A percentile compares a stretch with the other conserved stretches of the same genome.
Evolutionary conservation across 2,329 filamentous ascomycete species (phyloP).

Genomic region (Corynespora cassiicola): DNA sequence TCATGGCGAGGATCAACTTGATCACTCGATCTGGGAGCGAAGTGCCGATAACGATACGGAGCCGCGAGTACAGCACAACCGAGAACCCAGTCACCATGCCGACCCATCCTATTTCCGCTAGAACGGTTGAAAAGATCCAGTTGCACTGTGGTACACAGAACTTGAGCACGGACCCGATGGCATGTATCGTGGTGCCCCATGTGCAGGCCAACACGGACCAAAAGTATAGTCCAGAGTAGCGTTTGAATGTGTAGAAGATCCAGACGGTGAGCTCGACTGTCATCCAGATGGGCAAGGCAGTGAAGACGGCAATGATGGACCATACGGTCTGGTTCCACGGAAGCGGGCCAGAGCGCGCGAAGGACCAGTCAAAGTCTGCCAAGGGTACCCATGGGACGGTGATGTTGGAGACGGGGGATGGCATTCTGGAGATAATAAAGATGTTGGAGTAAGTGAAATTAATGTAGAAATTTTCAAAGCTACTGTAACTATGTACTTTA

Average conservation of each 20-base stretch:
- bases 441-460: too few species aligned
- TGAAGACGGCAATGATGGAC: conserved; percentile 5
- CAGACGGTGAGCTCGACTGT: conserved; percentile 3
- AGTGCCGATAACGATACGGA: conserved; percentile 63
- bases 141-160: conserved; percentile 34
- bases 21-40: conserved; percentile 52
- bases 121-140: conserved; percentile 20
- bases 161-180: conserved; percentile 50
- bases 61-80: conserved; percentile 64
- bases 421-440: not conserved
- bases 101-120: conserved; percentile 58
- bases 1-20: conserved; percentile 58
- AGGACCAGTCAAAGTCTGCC: conserved; percentile 11
- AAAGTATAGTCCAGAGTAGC: conserved; percentile 52
- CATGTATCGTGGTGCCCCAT: conserved; percentile 46
- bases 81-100: conserved; percentile 65
- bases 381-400: conserved; percentile 11
- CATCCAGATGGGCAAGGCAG: conserved; percentile 30
- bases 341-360: conserved; percentile 8
- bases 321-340: conserved; percentile 15
- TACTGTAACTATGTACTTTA: too few species aligned
- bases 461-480: too few species aligned
- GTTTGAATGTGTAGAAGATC: conserved; percentile 51
- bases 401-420: conserved; percentile 8
- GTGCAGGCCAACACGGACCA: conserved; percentile 51